Base-by-base conservation (phyloP, 768 basidiomycete species). In the Collybia sordida region DNA sequence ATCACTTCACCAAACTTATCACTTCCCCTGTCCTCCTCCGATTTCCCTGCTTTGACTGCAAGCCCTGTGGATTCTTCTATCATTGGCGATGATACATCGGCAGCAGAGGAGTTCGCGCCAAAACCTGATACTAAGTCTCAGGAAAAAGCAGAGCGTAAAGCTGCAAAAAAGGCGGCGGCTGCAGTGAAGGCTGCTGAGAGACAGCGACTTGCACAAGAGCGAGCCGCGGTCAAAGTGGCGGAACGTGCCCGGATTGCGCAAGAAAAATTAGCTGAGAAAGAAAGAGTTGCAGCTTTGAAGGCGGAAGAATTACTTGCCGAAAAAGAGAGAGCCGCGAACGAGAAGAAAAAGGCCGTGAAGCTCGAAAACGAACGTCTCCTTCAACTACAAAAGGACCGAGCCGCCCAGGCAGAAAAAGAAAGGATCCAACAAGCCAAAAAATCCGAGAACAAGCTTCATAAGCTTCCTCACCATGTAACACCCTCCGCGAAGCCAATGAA, bases 31-130 rank as follows among this genome's bases (percentile, higher is more conserved):
- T 88, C 88, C 53, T 70, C 82, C 35, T 70, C 80, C 62, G 90
- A 92, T 66, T 92, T 92, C 64, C 90, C 89, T 46, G 87, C 88
- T 31, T 73, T 92, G 52, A 69, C 77, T 54, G 53, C 64, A 52
- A 67, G 60, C 52, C 54, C 72, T 62, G 54, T 70, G 59, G 65
- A 68, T 42, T 18, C 49, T 58, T 42, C 54, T 51, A 50, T 31
- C 58, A 14, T 11, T 48, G 68, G 45, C 35, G 60, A 65, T 39
- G 66, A 64, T 12, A 60, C 67, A 38, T 66, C 66, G 34, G 51
- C 66, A 15, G 62, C 68, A 39, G 67, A 74, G 31, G 66, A 66
- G 46, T 37, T 51, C 23, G 49, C 62, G 31, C 53, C 61, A 40
- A 60, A 55, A 23, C 62, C 69, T 45, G 62, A 65, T 49, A 59